A percentile compares a stretch with the other conserved stretches of the same genome.
phyloP scores from a whole-genome alignment of 1,139 yeast species.

The Suhomyces chickasaworum region DNA sequence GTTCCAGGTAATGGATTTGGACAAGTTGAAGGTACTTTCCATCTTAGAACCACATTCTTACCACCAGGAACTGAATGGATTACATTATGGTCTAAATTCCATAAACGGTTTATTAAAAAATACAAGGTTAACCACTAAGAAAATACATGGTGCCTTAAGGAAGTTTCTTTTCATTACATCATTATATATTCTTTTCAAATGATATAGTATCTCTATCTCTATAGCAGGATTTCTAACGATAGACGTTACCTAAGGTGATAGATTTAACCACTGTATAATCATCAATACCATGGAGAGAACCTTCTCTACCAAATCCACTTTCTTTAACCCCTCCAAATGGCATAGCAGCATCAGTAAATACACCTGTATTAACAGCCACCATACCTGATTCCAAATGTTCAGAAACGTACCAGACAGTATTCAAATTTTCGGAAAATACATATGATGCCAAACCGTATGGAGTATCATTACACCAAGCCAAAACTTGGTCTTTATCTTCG shows the following conservation, averaged over 20 bases:
- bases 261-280: constrained; percentile 71
- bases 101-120: constrained; percentile 62
- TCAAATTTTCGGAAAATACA: constrained; percentile 62
- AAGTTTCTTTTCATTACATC: not conserved
- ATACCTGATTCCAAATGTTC: constrained; percentile 79
- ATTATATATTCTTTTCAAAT: constrained; percentile 1
- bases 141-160: no score
- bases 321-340: constrained; percentile 85
- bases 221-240: constrained; percentile 6
- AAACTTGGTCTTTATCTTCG: constrained; percentile 65
- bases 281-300: constrained; percentile 72
- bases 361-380: constrained; percentile 78
- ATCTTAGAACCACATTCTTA: constrained; percentile 91
- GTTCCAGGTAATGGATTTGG: constrained; percentile 98
- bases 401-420: constrained; percentile 42
- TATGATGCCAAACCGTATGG: constrained; percentile 80
- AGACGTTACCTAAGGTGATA: constrained; percentile 47
- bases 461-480: constrained; percentile 67
- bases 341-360: constrained; percentile 67
- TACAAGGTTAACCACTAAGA: constrained; percentile 32
- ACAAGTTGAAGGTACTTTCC: constrained; percentile 84
- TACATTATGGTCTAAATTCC: constrained; percentile 73
- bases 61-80: constrained; percentile 96
- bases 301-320: constrained; percentile 84
- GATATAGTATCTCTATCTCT: not conserved